A percentile compares a stretch with the other conserved stretches of the same genome.
Conservation (phyloP, 805 yeast genomes). For the Wickerhamomyces hampshirensis region DNA sequence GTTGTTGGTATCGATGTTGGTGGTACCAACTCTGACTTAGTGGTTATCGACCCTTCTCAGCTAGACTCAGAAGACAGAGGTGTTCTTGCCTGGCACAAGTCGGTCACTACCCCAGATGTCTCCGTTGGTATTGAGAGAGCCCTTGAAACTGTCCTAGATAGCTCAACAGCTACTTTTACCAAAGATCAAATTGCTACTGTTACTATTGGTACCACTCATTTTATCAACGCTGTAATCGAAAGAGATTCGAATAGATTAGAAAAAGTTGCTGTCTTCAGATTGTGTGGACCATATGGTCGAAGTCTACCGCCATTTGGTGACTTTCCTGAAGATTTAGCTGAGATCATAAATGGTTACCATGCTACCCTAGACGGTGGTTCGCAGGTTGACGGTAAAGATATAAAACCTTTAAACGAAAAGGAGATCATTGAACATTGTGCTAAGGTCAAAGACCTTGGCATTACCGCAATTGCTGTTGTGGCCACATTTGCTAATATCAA, state of each 20-base stretch:
- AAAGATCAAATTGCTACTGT: constrained; percentile 33
- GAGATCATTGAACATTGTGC: constrained; percentile 25
- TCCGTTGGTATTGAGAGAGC: constrained; percentile 37
- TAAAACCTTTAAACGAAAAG: constrained; percentile 28
- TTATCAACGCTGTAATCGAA: constrained; percentile 45
- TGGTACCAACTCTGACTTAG: constrained; percentile 48
- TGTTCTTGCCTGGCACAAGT: constrained; percentile 36
- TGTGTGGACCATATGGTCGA: constrained; percentile 38
- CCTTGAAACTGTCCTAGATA: constrained; percentile 29
- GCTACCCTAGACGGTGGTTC: constrained; percentile 35
- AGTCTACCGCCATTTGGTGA: constrained; percentile 37
- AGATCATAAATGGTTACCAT: constrained; percentile 31
- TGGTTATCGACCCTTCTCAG: constrained; percentile 36
- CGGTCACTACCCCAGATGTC: constrained; percentile 40
- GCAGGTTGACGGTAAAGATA: constrained; percentile 36
- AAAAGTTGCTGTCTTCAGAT: constrained; percentile 38
- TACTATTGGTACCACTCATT: constrained; percentile 47
- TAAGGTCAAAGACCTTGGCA: constrained; percentile 28
- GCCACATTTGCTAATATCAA: constrained; percentile 37
- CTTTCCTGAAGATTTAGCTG: constrained; percentile 34
- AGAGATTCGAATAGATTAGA: constrained; percentile 37
- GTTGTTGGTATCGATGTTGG: constrained; percentile 51
- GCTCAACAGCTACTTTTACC: constrained; percentile 13
- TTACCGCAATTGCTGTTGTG: constrained; percentile 33
- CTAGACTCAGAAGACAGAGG: constrained; percentile 26